Percentiles rank a stretch among this genome's conserved stretches.
Evolutionary conservation across 208 protist genomes (phyloP).

Genomic region (Naegleria gruberi): DNA sequence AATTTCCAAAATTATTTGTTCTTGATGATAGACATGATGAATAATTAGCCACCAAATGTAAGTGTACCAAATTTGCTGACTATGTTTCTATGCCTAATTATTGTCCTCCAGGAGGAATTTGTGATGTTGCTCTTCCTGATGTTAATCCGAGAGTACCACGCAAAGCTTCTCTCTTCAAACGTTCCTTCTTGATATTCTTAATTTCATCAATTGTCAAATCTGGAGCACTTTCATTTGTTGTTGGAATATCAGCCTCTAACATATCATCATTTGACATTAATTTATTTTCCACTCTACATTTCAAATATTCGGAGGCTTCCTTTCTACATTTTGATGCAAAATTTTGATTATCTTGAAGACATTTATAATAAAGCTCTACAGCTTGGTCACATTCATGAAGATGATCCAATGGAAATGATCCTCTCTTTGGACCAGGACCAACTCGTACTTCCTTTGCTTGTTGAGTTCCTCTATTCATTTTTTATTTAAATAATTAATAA

Average conservation of each 20-base stretch:
- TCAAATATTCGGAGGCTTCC: conserved; percentile 57
- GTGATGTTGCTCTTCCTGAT: not conserved
- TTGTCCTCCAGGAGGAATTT: too few species aligned
- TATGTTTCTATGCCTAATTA: too few species aligned
- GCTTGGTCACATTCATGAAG: conserved; percentile 69
- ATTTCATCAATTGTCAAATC: not conserved
- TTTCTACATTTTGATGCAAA: conserved; percentile 68
- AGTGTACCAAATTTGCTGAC: too few species aligned
- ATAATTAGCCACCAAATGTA: too few species aligned
- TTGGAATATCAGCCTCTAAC: conserved; percentile 57
- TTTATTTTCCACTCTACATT: conserved; percentile 69
- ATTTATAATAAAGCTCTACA: conserved; percentile 65
- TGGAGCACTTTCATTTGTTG: conserved; percentile 39
- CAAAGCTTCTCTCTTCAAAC: not conserved
- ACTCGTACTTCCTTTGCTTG: not conserved
- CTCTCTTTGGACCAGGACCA: conserved; percentile 53
- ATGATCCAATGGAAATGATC: conserved; percentile 73
- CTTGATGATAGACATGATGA: too few species aligned
- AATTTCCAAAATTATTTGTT: too few species aligned
- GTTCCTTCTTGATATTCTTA: not conserved
- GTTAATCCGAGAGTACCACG: not conserved
- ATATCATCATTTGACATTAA: conserved; percentile 68
- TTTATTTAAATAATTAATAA: too few species aligned
- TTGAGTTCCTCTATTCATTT: not conserved
- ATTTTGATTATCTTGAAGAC: conserved; percentile 65